Conservation (phyloP, 768 basidiomycete species). For the Chiua virens region DNA sequence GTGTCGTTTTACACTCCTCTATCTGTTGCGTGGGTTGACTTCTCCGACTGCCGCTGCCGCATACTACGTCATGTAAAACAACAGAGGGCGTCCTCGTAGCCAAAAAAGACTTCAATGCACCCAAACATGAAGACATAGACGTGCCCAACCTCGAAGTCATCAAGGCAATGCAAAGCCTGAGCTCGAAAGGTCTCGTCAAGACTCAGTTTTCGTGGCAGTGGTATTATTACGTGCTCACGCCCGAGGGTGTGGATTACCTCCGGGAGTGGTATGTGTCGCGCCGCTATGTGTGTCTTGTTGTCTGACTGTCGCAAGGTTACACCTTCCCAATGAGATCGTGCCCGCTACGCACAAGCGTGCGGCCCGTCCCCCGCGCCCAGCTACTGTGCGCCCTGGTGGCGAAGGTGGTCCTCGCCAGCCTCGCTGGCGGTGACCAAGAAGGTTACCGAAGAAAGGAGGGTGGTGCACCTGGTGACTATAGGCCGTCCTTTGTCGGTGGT, state of each 20-base stretch:
- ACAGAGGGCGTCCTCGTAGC: conserved; percentile 98
- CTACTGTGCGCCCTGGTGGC: conserved; percentile 68
- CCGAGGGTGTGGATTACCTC: conserved; percentile 96
- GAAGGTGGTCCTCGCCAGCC: conserved; percentile 85
- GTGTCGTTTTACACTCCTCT: conserved; percentile 22
- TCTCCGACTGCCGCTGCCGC: no score
- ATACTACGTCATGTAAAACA: background rate
- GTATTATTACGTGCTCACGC: conserved; percentile 97
- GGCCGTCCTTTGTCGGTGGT: conserved; percentile 78
- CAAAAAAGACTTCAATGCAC: conserved; percentile 98
- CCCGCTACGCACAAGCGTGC: conserved; percentile 98
- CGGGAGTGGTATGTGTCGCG: conserved; percentile 66
- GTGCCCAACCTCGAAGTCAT: conserved; percentile 71
- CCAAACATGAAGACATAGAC: conserved; percentile 90
- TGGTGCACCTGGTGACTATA: conserved; percentile 84
- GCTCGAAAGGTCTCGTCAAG: conserved; percentile 86
- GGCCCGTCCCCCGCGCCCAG: conserved; percentile 81
- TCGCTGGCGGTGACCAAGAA: conserved; percentile 76
- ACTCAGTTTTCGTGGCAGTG: conserved; percentile 99
- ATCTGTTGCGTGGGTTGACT: no score
- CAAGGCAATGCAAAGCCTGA: conserved; percentile 70
- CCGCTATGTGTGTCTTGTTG: no score
- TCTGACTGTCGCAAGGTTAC: conserved; percentile 55
- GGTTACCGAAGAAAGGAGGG: conserved; percentile 82
- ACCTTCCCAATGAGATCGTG: conserved; percentile 94